Base-by-base conservation (phyloP, 768 basidiomycete genomes). In the Leccinum ochraceum region DNA sequence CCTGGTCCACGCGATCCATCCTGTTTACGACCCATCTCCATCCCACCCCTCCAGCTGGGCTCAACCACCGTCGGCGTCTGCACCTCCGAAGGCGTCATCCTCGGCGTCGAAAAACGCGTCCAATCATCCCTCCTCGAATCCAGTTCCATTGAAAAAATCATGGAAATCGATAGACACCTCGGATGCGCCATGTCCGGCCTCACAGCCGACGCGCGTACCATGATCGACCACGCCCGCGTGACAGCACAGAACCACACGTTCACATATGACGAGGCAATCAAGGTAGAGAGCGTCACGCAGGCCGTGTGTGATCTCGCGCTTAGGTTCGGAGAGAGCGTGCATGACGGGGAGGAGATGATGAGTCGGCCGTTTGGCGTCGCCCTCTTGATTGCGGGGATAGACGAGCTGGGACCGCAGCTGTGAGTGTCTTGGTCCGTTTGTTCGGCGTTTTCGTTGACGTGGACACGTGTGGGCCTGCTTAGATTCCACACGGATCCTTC, bases 271-370 rank as follows among this genome's bases (percentile, higher is more conserved):
- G 97, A 99, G 77, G 80, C 75, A 66, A 98, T 98, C 79, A 94
- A 93, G 72, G 95, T 99, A 58, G 97, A 98, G 81, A 97, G 95
- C 71, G 94, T 87, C 58, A 97, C 97, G 2, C 97, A 98, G 80
- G 95, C 96, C 1, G 95, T 98, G 50, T 97, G 96, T 75, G 97
- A 98, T 81, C 80, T 99, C 58, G 97, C 97, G 4, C 78, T 99
- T 72, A 80, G 96, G 67, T 99, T 99, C 65, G 97, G 97, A 63
- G 97, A 98, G 86, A 96, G 95, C 78, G 95, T 98, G 65, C 94
- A 98, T 69, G 95, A 98, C 72, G 96, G 97, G 76, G 96, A 97
- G 73, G 96, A 95, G 4, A 89, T 96, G 89, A 98, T 98, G 96
- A 97, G 95, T 77, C 83, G 97, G 68, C 97, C 97, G 56, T 99